Evolutionary conservation across 352 stramenopile genomes (phyloP).

Genomic region (Pythium rhizo-oryzae): DNA sequence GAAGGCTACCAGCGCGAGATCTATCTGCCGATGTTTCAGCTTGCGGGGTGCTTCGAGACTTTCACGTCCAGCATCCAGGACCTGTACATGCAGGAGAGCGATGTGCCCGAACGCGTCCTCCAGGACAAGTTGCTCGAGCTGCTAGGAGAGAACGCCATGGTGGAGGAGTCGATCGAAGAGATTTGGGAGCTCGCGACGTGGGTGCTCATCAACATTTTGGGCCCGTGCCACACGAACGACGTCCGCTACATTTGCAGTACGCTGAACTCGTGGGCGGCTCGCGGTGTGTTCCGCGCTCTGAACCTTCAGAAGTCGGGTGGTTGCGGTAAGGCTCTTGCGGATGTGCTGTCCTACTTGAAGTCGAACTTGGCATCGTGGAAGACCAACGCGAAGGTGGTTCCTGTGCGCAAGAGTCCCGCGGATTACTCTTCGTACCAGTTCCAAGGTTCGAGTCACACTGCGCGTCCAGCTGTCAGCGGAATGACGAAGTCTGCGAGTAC

Average conservation of each 20-base stretch:
- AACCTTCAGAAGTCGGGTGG: slow-evolving; percentile 70
- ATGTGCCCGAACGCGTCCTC: slow-evolving; percentile 68
- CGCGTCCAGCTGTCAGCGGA: slow-evolving; percentile 44
- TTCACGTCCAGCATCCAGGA: slow-evolving; percentile 81
- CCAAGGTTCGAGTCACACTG: slow-evolving; percentile 34
- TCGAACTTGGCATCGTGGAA: slow-evolving; percentile 66
- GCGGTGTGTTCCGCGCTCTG: slow-evolving; percentile 78
- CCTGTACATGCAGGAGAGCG: slow-evolving; percentile 63
- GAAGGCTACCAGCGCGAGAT: slow-evolving; percentile 97
- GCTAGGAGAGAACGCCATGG: slow-evolving; percentile 76
- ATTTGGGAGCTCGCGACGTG: slow-evolving; percentile 97
- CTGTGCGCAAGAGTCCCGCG: slow-evolving; percentile 77
- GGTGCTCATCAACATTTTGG: slow-evolving; percentile 94
- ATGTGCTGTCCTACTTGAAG: slow-evolving; percentile 74
- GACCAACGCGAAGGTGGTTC: slow-evolving; percentile 80
- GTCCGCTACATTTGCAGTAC: slow-evolving; percentile 90
- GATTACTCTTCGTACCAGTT: slow-evolving; percentile 89
- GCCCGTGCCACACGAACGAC: slow-evolving; percentile 94
- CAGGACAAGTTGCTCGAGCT: slow-evolving; percentile 87
- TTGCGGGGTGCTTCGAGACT: slow-evolving; percentile 96
- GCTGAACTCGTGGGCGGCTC: slow-evolving; percentile 77
- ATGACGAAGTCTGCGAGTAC: slow-evolving; percentile 91
- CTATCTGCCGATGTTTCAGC: slow-evolving; percentile 98
- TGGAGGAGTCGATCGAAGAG: slow-evolving; percentile 94
- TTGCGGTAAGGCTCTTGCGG: slow-evolving; percentile 67